Evolutionary conservation across 257 asterid genomes (phyloP), one percentile per base, ranked within the genome.

Genomic region (Ilex asprella): DNA sequence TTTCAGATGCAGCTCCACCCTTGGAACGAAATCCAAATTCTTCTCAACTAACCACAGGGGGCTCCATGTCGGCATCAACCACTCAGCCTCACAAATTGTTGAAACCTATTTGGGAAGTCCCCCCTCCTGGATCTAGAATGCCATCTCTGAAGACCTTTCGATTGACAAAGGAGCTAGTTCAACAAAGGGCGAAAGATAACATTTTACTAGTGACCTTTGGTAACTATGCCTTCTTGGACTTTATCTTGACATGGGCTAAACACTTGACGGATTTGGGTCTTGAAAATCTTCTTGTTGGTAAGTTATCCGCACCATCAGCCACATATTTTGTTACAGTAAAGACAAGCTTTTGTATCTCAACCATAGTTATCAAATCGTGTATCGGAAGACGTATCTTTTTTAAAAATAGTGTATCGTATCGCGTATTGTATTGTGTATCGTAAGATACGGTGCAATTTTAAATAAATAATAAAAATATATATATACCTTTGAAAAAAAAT

Each of bases 211-310:
- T 89, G 75, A 93, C 97, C 58, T 89, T 89, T 70, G 96, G 99
- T 56, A 93, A 89, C 88, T 87, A 78, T 76, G 99, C 99, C 11
- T 93, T 89, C 89, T 81, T 93, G 97, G 97, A 87, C 80, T 93
- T 93, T 85, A 89, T 93, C 67, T 74, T 93, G 78, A 87, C 94
- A 27, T 93, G 99, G 99, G 97, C 87, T 65, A 93, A 87, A 76
- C 90, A 75, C 87, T 82, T 93, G 81, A 79, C 99, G 35, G 96
- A 89, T 82, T 67, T 89, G 76, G 87, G 88, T 51, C 80, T 93
- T 15, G 82, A 87, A 16, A 93, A 93, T 76, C 86, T 93, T 80
- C 84, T 93, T 62, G 94, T 93, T 52, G 99, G 99, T 89, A 75
- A 72, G 57, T 53, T 14, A 1, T 14, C 10, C n/a, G 2, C 10